Conservation (phyloP, 768 basidiomycete genomes). For the Tephrocybe sp. region DNA sequence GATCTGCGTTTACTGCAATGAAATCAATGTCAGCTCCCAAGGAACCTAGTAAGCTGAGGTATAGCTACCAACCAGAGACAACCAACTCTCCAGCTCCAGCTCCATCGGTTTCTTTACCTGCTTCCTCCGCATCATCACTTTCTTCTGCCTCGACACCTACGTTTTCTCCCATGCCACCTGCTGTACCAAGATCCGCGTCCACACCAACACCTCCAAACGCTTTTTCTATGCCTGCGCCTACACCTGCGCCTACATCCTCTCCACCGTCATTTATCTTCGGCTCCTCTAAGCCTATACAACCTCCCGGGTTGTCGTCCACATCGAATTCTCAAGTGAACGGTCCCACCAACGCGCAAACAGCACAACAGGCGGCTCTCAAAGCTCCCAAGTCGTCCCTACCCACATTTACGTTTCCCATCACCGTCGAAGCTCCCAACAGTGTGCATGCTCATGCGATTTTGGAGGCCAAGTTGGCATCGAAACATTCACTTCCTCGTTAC, state of each 20-base stretch:
- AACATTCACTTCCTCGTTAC: slow-evolving; percentile 46
- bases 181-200: not conserved
- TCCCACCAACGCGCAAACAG: not conserved
- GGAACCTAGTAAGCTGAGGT: slow-evolving; percentile 78
- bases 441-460: slow-evolving; percentile 27
- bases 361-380: slow-evolving; percentile 30
- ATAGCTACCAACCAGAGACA: slow-evolving; percentile 63
- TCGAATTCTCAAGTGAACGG: not conserved
- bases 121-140: not conserved
- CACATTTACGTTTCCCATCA: slow-evolving; percentile 32
- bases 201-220: not conserved
- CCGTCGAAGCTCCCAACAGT: slow-evolving; percentile 22
- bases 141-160: not conserved
- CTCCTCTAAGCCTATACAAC: not conserved
- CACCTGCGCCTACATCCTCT: not conserved
- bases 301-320: not conserved
- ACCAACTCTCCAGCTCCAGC: slow-evolving; percentile 20
- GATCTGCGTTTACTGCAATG: slow-evolving; percentile 26
- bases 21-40: slow-evolving; percentile 62
- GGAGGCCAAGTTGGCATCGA: slow-evolving; percentile 38
- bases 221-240: not conserved
- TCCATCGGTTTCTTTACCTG: not conserved
- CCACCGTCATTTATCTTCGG: not conserved
- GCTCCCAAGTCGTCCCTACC: slow-evolving; percentile 32
- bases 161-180: not conserved